Evolutionary conservation across 495 filamentous ascomycete species (phyloP).

Genomic region (Terfezia claveryi): DNA sequence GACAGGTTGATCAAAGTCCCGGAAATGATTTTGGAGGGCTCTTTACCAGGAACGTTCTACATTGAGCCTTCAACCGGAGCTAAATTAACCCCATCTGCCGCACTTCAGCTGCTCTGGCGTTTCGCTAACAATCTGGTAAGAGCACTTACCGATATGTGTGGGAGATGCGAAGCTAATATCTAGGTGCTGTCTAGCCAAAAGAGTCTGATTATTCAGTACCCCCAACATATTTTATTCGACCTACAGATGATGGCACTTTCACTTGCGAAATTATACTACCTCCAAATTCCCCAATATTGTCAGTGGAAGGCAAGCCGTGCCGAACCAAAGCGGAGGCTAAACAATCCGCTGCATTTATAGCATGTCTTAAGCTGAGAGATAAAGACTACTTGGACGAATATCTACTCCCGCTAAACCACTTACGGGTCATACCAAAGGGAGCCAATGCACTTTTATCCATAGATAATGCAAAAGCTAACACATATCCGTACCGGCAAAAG

Average conservation of each 20-base stretch:
- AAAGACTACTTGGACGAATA: conserved; percentile 47
- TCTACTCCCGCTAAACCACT: conserved; percentile 42
- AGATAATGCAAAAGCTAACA: conserved; percentile 45
- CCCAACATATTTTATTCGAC: background rate
- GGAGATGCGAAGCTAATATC: conserved; percentile 34
- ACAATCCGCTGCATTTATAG: conserved; percentile 71
- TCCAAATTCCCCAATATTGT: conserved; percentile 46
- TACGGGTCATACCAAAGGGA: conserved; percentile 58
- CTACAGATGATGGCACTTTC: background rate
- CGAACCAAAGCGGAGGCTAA: conserved; percentile 59
- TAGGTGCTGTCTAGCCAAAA: background rate
- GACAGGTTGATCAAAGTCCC: conserved; percentile 45
- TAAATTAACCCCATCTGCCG: conserved; percentile 34
- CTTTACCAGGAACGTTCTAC: conserved; percentile 23
- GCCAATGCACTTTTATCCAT: conserved; percentile 73
- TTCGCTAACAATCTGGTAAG: conserved; percentile 37
- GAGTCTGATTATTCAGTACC: background rate
- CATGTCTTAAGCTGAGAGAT: conserved; percentile 48
- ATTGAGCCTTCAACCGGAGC: conserved; percentile 48
- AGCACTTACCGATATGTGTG: conserved; percentile 2
- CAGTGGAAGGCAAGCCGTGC: conserved; percentile 36
- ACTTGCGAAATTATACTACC: conserved; percentile 64
- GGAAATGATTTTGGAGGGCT: background rate
- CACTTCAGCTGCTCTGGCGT: conserved; percentile 20
- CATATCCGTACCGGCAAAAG: conserved; percentile 61